Evolutionary conservation across 73 alveolate genomes (phyloP), one percentile per base, ranked within the genome.

Genomic region (Blepharisma japonicum): DNA sequence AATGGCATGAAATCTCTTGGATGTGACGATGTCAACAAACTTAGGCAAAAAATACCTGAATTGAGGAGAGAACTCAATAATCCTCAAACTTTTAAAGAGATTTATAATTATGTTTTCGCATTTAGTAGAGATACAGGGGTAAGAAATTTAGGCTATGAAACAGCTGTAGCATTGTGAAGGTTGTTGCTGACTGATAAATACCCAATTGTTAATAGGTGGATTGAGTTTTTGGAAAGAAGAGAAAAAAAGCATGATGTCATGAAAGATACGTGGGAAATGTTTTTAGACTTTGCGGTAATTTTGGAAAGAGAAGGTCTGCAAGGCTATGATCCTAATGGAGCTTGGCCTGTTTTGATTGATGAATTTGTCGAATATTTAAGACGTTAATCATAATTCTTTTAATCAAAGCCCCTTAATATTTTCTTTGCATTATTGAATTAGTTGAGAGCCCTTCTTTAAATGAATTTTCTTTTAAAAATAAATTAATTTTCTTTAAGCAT

Each of bases 241-340:
- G 56, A n/a, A 45, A 70, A 70, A 70, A 70, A 45, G 46, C 66
- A 45, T 70, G 80, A 70, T 70, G 42, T 70, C 0, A 38, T 11
- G 42, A 82, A 76, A 61, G 92, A 86, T 68, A 76, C 88, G 6
- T 86, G 92, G 92, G 50, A 82, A 23, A 86, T 86, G 92, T 76
- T 86, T 48, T 56, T 49, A 6, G 92, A 86, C 45, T 77, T 86
- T 48, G 46, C 68, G 7, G 86, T 81, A 38, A 27, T n/a, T 67
- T 74, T 86, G 0, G 27, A 77, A 18, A 83, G 85, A 76, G 86
- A 70, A 38, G 66, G 83, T 54, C 14, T 86, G 6, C 48, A 53
- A 20, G 81, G 53, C n/a, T 81, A 55, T 55, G 88, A 70, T 6
- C 89, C 84, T 55, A 87, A 86, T 61, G 87, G 92, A 6, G 55